A percentile compares a stretch with the other conserved stretches of the same genome.
Conservation (phyloP, 1,284 basidiomycete genomes). For the Trametes pubescens region DNA sequence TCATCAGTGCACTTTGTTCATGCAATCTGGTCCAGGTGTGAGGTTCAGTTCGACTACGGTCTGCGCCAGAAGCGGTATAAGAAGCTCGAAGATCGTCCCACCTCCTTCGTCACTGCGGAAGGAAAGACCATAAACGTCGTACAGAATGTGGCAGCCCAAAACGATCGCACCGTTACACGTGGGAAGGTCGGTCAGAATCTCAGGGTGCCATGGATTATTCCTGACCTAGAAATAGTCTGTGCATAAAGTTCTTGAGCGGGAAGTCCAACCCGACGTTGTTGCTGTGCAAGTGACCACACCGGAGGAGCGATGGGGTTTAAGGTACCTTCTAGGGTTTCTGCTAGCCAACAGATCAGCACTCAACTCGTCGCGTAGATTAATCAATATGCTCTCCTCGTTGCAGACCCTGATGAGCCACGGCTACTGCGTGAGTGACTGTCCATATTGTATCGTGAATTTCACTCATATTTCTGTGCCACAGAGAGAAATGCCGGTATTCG, state of each 20-base stretch:
- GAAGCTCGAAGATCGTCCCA: constrained; percentile 63
- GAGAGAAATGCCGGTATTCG: constrained; percentile 81
- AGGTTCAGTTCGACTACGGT: constrained; percentile 81
- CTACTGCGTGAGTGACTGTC: constrained; percentile 49
- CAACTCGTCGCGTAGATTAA: constrained; percentile 49
- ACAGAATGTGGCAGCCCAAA: constrained; percentile 61
- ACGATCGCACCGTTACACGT: constrained; percentile 64
- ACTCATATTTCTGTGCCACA: constrained; percentile 35
- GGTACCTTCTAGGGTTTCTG: constrained; percentile 45
- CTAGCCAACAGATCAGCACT: background rate
- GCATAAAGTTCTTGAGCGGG: constrained; percentile 82
- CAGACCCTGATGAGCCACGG: constrained; percentile 57
- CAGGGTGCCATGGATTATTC: no score
- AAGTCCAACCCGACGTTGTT: constrained; percentile 71
- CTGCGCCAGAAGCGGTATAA: constrained; percentile 64
- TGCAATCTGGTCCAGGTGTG: constrained; percentile 59
- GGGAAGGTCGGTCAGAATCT: constrained; percentile 60
- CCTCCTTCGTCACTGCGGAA: constrained; percentile 62
- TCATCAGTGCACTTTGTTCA: constrained; percentile 7
- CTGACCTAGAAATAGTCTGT: constrained; percentile 56
- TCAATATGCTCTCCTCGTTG: constrained; percentile 70
- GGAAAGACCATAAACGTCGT: constrained; percentile 77
- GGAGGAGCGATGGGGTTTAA: constrained; percentile 80
- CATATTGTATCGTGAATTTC: background rate
- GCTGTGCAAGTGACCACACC: constrained; percentile 54